Evolutionary conservation across 2,329 filamentous ascomycete genomes (phyloP).

Genomic region (Pyrenochaeta sp.): DNA sequence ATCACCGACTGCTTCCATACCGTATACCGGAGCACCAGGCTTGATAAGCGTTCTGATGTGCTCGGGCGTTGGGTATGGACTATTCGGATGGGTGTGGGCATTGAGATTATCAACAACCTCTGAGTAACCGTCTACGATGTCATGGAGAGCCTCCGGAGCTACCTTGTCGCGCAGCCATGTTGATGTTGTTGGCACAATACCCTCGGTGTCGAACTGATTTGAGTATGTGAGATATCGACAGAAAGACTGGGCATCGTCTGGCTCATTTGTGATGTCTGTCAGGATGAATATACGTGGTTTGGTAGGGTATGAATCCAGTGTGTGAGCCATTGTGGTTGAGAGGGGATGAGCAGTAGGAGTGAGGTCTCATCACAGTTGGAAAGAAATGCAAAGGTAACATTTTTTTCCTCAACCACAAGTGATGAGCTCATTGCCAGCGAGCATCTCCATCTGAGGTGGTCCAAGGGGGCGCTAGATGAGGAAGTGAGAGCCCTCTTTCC

Average conservation of each 20-base stretch:
- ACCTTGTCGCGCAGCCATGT: slow-evolving; percentile 1
- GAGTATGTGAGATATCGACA: slow-evolving; percentile 22
- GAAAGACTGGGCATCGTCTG: slow-evolving; percentile 27
- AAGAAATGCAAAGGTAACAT: neutral
- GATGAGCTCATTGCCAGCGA: too few relatives aligned
- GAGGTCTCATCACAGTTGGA: neutral
- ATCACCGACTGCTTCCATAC: slow-evolving; percentile 4
- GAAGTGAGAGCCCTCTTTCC: neutral
- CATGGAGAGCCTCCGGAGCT: slow-evolving; percentile 14
- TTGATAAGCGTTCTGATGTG: slow-evolving; percentile 5
- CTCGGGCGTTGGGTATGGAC: slow-evolving; percentile 29
- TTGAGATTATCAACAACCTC: slow-evolving; percentile 53
- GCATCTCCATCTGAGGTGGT: neutral
- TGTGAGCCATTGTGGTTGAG: neutral
- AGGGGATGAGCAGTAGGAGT: neutral
- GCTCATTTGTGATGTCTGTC: slow-evolving; percentile 30
- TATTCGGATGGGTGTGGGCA: slow-evolving; percentile 43
- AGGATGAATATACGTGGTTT: slow-evolving; percentile 20
- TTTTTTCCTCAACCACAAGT: too few relatives aligned
- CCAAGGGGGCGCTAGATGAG: neutral
- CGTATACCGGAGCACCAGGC: neutral
- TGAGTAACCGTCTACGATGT: slow-evolving; percentile 32
- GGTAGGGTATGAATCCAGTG: neutral
- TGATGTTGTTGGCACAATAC: slow-evolving; percentile 23
- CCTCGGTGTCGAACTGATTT: slow-evolving; percentile 27